These are phyloP conservation scores for Amauroascus niger DNA, from an alignment of 2,329 filamentous ascomycete species.

Conservation along the genomic window DNA sequence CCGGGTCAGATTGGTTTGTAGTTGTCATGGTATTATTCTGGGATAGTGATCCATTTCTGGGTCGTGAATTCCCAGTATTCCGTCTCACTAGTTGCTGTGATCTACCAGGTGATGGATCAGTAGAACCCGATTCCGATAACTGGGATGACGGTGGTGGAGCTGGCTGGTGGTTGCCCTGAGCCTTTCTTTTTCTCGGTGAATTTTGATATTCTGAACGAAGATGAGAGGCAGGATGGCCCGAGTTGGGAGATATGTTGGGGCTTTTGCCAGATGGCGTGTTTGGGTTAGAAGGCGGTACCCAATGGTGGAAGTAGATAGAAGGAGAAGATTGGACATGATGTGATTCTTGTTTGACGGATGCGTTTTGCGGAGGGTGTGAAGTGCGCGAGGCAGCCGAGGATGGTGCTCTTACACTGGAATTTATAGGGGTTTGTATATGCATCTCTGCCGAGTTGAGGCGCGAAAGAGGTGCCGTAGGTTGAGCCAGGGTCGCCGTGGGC, in stretches of 20 bases:
- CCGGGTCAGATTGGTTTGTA: background rate
- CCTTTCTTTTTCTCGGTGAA: conserved; percentile 79
- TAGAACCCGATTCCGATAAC: conserved; percentile 30
- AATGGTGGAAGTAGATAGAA: conserved; percentile 84
- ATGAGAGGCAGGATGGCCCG: conserved; percentile 40
- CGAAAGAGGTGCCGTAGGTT: conserved; percentile 16
- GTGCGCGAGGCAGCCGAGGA: background rate
- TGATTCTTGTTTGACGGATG: conserved; percentile 29
- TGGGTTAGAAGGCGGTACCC: conserved; percentile 72
- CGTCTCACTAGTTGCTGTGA: background rate
- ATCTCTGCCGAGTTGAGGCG: conserved; percentile 37
- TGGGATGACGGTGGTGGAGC: conserved; percentile 44
- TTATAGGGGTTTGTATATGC: conserved; percentile 29
- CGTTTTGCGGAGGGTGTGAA: conserved; percentile 24
- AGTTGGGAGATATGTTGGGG: conserved; percentile 42
- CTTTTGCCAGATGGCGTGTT: conserved; percentile 65
- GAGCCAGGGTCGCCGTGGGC: conserved; percentile 17
- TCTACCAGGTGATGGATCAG: conserved; percentile 4
- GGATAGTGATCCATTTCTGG: conserved; percentile 3
- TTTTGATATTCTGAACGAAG: conserved; percentile 55
- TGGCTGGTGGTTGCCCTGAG: conserved; percentile 45
- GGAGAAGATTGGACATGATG: conserved; percentile 57
- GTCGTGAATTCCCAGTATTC: conserved; percentile 1
- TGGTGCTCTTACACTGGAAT: background rate
- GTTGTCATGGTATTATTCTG: background rate